These are phyloP conservation scores for Scheffersomyces cryptocercus DNA, from an alignment of 1,139 yeast species.

Conservation along the genomic window DNA sequence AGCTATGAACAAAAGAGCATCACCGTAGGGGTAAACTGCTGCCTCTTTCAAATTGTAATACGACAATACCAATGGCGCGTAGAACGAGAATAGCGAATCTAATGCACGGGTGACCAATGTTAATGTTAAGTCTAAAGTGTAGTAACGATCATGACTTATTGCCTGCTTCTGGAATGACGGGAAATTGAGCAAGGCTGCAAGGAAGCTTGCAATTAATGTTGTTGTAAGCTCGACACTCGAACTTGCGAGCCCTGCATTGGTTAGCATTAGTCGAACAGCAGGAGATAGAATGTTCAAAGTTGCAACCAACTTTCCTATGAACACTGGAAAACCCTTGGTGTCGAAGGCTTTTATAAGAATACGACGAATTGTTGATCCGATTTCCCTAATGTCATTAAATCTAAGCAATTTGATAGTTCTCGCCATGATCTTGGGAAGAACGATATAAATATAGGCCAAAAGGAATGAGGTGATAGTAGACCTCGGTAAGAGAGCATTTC, in stretches of 20 bases:
- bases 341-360: neutral
- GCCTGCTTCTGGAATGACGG: slow-evolving; percentile 20
- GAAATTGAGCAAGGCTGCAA: slow-evolving; percentile 17
- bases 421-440: neutral
- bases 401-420: neutral
- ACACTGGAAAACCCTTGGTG: neutral
- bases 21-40: slow-evolving; percentile 13
- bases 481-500: neutral
- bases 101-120: slow-evolving; percentile 22
- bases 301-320: neutral
- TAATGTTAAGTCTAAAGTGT: slow-evolving; percentile 26
- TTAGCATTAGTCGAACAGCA: neutral
- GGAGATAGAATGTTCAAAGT: neutral
- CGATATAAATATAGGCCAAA: neutral
- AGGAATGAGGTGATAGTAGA: neutral
- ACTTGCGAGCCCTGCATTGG: no score
- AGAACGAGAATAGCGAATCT: slow-evolving; percentile 20
- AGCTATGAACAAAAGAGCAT: slow-evolving; percentile 18
- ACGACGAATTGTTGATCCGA: neutral
- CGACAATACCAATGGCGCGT: slow-evolving; percentile 3
- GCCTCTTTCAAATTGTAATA: slow-evolving; percentile 6
- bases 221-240: slow-evolving; percentile 1
- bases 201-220: slow-evolving; percentile 11
- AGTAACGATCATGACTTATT: slow-evolving; percentile 15
- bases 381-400: neutral